These are phyloP conservation scores for Saccharomyces eubayanus DNA, from an alignment of 805 yeast genomes.

Conservation along the genomic window DNA sequence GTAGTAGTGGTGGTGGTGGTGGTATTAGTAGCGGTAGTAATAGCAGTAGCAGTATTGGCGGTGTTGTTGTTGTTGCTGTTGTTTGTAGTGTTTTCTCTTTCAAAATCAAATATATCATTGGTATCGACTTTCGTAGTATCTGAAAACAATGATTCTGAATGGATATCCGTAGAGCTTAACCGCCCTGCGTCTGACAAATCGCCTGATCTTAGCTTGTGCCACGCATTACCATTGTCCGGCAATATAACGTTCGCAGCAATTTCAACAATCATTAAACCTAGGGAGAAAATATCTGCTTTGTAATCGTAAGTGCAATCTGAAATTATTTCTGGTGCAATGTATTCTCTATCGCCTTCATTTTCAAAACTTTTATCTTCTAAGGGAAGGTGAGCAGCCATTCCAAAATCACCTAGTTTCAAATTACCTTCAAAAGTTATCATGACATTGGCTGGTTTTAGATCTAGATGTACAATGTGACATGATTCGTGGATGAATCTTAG, in stretches of 20 bases:
- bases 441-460: slow-evolving; percentile 90
- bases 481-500: slow-evolving; percentile 69
- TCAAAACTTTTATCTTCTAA: slow-evolving; percentile 57
- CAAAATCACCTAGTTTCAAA: slow-evolving; percentile 93
- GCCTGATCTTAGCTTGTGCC: slow-evolving; percentile 94
- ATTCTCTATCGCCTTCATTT: slow-evolving; percentile 94
- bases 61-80: neutral
- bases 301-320: slow-evolving; percentile 74
- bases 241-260: slow-evolving; percentile 90
- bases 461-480: slow-evolving; percentile 72
- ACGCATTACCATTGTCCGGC: slow-evolving; percentile 92
- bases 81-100: slow-evolving; percentile 13
- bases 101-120: slow-evolving; percentile 15
- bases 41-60: neutral
- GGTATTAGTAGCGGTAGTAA: neutral
- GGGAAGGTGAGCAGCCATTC: slow-evolving; percentile 81
- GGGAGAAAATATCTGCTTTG: slow-evolving; percentile 91
- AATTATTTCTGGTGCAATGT: slow-evolving; percentile 94
- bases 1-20: neutral
- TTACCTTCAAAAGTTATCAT: slow-evolving; percentile 92
- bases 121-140: slow-evolving; percentile 24
- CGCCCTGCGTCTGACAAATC: slow-evolving; percentile 93
- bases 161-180: slow-evolving; percentile 62
- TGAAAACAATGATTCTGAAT: slow-evolving; percentile 28
- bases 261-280: slow-evolving; percentile 88